Base-by-base conservation (phyloP, 1,139 yeast genomes). In the Geotrichum candidum region DNA sequence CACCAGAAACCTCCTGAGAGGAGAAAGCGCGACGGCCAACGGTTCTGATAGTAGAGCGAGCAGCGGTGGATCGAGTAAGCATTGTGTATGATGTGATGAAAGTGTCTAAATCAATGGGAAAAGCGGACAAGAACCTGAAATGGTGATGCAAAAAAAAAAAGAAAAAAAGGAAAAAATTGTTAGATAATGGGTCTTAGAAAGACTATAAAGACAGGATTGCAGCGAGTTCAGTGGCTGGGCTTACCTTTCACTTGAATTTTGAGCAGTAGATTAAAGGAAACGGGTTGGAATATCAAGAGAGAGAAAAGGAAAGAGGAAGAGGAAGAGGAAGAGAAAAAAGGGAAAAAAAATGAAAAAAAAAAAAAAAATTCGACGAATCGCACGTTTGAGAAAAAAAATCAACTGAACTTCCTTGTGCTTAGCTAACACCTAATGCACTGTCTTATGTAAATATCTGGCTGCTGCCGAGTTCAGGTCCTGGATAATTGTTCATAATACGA, bases 1-100 rank as follows among this genome's bases (percentile, higher is more conserved):
- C 71, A 65, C 76, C 75, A 56, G 72, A 67, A 53, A 70, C 73
- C 60, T 73, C 74, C 57, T 69, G 64, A 35, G 74, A 70, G 48
- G 75, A 69, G 62, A 71, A 68, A 57, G 64, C 60, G 57, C 72
- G 69, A 54, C 72, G 71, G 57, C 68, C 64, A 61, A 57, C 13
- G 25, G 62, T 52, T 51, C 58, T 54, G 58, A 60, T 38, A 35
- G 60, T 58, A 25, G 65, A 58, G 50, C 61, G 57, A 58, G 63
- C 23, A 50, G 63, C 63, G 48, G 52, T 46, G 51, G 65, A 61
- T 60, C 63, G 58, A 52, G 61, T 41, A 31, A 63, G 63, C 63
- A 63, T 62, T 52, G 41, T 61, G 58, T 23, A 27, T 53, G 56
- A 45, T 9, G 51, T 27, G 25, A 31, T 29, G n/a, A 25, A 18